These are phyloP conservation scores for Astrephomene gubernaculifera DNA, from an alignment of 139 green algal species.

Conservation along the genomic window DNA sequence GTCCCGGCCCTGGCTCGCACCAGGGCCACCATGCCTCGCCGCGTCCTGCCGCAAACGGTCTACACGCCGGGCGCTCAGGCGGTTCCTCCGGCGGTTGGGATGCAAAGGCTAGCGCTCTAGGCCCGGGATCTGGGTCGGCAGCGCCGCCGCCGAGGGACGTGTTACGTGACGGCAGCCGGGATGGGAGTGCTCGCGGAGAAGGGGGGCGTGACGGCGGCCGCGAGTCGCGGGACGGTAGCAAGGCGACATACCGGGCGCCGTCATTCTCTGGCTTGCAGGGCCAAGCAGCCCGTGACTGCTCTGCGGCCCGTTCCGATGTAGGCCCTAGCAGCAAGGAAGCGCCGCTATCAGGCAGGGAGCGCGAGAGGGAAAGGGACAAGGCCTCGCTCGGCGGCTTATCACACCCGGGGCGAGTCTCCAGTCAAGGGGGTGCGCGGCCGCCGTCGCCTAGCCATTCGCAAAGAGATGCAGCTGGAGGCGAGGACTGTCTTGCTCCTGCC, in stretches of 20 bases:
- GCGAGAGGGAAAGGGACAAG: not conserved
- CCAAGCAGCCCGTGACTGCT: too few species aligned
- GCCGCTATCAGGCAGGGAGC: not conserved
- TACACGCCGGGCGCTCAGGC: not conserved
- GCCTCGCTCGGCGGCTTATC: not conserved
- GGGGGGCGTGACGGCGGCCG: not conserved
- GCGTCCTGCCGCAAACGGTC: not conserved
- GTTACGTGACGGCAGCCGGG: not conserved
- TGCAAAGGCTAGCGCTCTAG: not conserved
- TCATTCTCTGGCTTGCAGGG: not conserved
- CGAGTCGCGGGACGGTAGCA: not conserved
- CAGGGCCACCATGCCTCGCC: constrained; percentile 1
- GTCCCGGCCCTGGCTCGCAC: not conserved
- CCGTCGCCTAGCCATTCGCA: not conserved
- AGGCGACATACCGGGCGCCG: not conserved
- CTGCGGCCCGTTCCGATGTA: not conserved
- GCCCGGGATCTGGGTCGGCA: not conserved
- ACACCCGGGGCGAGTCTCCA: not conserved
- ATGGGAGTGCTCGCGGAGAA: not conserved
- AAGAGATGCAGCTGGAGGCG: not conserved
- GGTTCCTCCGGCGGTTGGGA: constrained; percentile 12
- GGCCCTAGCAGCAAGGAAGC: not conserved
- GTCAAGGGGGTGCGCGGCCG: not conserved
- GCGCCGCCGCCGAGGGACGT: not conserved
- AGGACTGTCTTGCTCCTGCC: not conserved